phyloP scores from a whole-genome alignment of 2,329 filamentous ascomycete species.

The Endothia cerciana region DNA sequence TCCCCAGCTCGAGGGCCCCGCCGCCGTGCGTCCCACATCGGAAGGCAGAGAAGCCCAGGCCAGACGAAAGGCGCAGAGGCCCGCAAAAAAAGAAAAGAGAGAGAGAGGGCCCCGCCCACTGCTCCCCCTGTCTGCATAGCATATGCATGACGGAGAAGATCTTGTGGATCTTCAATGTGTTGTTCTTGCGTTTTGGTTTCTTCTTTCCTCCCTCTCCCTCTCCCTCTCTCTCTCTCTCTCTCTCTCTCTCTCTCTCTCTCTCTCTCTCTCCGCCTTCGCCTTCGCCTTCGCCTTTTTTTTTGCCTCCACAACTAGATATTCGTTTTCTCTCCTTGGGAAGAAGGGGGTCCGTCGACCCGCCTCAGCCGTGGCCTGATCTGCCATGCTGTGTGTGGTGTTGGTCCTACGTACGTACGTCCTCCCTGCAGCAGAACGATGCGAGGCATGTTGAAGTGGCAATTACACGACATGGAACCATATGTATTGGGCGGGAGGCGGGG shows the following conservation, averaged over 20 bases:
- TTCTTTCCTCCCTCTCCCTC: neutral
- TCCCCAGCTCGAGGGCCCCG: neutral
- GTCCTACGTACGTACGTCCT: neutral
- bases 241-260: too few species aligned
- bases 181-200: neutral
- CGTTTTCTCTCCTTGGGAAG: too few species aligned
- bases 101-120: neutral
- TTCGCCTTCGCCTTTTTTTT: too few species aligned
- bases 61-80: neutral
- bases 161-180: neutral
- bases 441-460: slow-evolving; percentile 7
- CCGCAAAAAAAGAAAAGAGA: neutral
- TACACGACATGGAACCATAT: too few species aligned
- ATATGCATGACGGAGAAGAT: neutral
- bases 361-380: neutral
- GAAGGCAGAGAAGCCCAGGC: neutral
- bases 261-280: too few species aligned
- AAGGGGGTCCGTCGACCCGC: too few species aligned
- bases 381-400: too few species aligned
- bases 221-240: neutral
- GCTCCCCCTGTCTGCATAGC: neutral
- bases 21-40: slow-evolving; percentile 2
- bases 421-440: too few species aligned
- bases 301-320: too few species aligned
- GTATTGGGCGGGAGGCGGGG: too few species aligned